Evolutionary conservation across 148 eudicot species (phyloP).

Genomic region (Chenopodium formosanum): DNA sequence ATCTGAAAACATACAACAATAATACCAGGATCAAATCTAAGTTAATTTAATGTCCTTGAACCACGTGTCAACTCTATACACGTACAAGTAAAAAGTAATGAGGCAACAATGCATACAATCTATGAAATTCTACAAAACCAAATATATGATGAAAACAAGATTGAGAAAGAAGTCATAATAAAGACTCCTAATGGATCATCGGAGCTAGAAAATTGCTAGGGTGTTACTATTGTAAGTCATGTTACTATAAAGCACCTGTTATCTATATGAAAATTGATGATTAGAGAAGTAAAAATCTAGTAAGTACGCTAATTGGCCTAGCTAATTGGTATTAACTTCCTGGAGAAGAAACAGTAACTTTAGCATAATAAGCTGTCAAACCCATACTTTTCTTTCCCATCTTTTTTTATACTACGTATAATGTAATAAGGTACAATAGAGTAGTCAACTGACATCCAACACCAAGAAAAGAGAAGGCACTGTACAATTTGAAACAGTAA

Average conservation of each 20-base stretch:
- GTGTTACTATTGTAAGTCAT: neutral
- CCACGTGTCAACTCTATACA: neutral
- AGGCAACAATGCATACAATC: neutral
- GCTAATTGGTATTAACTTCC: neutral
- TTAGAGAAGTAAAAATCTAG: neutral
- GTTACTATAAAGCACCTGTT: neutral
- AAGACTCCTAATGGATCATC: neutral
- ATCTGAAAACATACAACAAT: conserved; percentile 35
- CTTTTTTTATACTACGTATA: neutral
- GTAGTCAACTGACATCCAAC: neutral
- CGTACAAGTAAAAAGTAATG: neutral
- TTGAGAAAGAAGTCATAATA: too few relatives aligned
- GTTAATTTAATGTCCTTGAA: neutral
- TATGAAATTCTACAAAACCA: neutral
- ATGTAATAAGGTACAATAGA: neutral
- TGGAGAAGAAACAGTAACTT: neutral
- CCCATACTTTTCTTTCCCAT: neutral
- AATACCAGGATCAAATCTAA: neutral
- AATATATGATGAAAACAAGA: too few relatives aligned
- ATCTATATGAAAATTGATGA: neutral
- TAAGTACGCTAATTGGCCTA: neutral
- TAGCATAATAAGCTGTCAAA: neutral
- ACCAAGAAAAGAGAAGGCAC: neutral
- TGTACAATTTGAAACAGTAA: neutral
- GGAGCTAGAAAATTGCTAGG: neutral